Evolutionary conservation across 2,329 filamentous ascomycete species (phyloP).

Genomic region (Cordyceps cateniannulata): DNA sequence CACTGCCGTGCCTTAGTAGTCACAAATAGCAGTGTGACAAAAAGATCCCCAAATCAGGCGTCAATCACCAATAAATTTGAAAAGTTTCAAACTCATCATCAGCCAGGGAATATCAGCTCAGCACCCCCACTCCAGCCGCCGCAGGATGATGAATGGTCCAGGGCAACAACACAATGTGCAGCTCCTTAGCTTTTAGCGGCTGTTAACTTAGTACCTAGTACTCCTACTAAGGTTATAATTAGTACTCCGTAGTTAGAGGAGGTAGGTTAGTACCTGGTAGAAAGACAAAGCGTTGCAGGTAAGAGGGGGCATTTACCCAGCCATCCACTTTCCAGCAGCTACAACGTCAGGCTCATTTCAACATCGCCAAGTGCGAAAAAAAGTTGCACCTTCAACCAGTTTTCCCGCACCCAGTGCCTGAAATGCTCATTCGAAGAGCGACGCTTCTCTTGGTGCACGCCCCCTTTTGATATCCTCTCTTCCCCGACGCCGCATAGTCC

Average conservation of each 20-base stretch:
- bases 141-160: background rate
- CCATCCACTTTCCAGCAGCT: conserved; percentile 3
- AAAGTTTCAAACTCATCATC: background rate
- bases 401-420: background rate
- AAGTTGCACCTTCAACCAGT: background rate
- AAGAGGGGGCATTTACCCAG: background rate
- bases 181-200: background rate
- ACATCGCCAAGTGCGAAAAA: background rate
- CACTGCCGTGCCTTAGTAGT: too few species aligned
- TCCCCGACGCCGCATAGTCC: background rate
- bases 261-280: background rate
- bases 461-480: background rate
- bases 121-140: background rate
- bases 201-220: too few species aligned
- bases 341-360: background rate
- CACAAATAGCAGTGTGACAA: background rate
- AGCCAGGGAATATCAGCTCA: background rate
- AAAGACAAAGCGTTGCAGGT: background rate
- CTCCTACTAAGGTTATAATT: too few species aligned
- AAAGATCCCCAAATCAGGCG: too few species aligned
- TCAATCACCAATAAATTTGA: background rate
- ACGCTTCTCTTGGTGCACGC: too few species aligned
- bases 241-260: too few species aligned
- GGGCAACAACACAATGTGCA: background rate
- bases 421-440: background rate